Evolutionary conservation across 1,284 basidiomycete species (phyloP).

Genomic region (Apiotrichum laibachii): DNA sequence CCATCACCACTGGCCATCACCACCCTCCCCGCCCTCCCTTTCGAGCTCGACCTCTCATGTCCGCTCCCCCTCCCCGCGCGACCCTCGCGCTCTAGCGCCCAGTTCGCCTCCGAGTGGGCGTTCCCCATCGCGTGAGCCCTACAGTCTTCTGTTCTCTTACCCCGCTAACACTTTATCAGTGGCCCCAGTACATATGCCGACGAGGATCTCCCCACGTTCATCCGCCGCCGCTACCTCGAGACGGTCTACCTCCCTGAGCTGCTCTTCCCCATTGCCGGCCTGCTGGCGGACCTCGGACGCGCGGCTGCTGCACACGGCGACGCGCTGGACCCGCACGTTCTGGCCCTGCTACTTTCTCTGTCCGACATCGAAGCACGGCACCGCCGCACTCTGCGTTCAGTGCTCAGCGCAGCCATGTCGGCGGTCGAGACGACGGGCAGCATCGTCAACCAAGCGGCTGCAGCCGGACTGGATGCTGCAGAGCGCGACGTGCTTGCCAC

Average conservation of each 20-base stretch:
- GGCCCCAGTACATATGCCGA: slow-evolving; percentile 20
- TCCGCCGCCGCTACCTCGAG: slow-evolving; percentile 37
- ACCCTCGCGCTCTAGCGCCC: slow-evolving; percentile 1
- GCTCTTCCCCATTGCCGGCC: slow-evolving; percentile 30
- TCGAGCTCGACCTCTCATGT: slow-evolving; percentile 33
- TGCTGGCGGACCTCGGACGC: slow-evolving; percentile 29
- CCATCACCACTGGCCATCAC: no score
- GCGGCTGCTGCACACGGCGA: slow-evolving; percentile 4
- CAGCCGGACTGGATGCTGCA: slow-evolving; percentile 4
- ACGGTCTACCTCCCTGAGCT: slow-evolving; percentile 40
- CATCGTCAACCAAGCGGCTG: neutral
- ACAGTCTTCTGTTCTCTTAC: slow-evolving; percentile 4
- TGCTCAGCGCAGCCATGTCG: slow-evolving; percentile 11
- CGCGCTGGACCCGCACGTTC: neutral
- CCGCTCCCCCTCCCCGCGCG: slow-evolving; percentile 29
- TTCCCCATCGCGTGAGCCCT: slow-evolving; percentile 26
- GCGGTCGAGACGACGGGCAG: neutral
- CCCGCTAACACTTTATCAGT: slow-evolving; percentile 16
- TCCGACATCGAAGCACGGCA: slow-evolving; percentile 30
- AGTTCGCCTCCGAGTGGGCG: slow-evolving; percentile 26
- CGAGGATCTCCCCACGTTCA: slow-evolving; percentile 21
- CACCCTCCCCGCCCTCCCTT: slow-evolving; percentile 24
- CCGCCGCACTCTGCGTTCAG: slow-evolving; percentile 26
- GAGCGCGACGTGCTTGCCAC: slow-evolving; percentile 25
- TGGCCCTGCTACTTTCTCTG: neutral